These are phyloP conservation scores for Sclerotinia borealis DNA, from an alignment of 2,329 filamentous ascomycete genomes.

Conservation along the genomic window DNA sequence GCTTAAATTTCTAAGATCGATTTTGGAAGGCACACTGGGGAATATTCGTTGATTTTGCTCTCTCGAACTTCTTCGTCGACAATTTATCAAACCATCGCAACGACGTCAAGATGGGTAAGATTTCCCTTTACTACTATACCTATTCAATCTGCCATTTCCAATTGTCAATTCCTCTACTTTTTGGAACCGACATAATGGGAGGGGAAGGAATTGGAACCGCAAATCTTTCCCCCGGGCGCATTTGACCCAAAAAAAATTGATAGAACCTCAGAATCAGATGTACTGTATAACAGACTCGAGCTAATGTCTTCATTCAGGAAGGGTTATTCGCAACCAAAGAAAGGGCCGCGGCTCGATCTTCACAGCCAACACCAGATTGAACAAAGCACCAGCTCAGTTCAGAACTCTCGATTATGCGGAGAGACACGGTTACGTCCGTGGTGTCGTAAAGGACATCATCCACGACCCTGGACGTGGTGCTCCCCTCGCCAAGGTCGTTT, in stretches of 20 bases:
- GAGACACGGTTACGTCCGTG: slow-evolving; percentile 95
- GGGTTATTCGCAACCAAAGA: slow-evolving; percentile 73
- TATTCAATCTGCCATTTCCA: background rate
- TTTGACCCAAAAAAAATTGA: too few relatives aligned
- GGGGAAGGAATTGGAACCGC: background rate
- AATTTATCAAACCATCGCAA: slow-evolving; percentile 5
- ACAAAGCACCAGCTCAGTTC: slow-evolving; percentile 95
- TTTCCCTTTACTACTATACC: background rate
- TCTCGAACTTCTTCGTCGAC: slow-evolving; percentile 4
- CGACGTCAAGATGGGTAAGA: slow-evolving; percentile 8
- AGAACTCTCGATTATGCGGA: slow-evolving; percentile 93
- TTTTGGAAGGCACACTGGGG: slow-evolving; percentile 7
- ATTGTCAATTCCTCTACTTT: background rate
- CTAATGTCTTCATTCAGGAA: slow-evolving; percentile 18
- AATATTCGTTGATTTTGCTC: background rate
- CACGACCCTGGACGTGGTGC: slow-evolving; percentile 96
- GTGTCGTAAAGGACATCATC: slow-evolving; percentile 89
- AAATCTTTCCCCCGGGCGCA: background rate
- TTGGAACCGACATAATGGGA: background rate
- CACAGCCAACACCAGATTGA: slow-evolving; percentile 75
- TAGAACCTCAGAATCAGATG: too few relatives aligned
- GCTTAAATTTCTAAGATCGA: slow-evolving; percentile 2
- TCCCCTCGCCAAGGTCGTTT: slow-evolving; percentile 91
- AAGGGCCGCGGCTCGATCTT: slow-evolving; percentile 75
- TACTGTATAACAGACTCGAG: slow-evolving; percentile 2